phyloP scores from a whole-genome alignment of 2,329 filamentous ascomycete genomes.

The Sarocladiaceae sp. region DNA sequence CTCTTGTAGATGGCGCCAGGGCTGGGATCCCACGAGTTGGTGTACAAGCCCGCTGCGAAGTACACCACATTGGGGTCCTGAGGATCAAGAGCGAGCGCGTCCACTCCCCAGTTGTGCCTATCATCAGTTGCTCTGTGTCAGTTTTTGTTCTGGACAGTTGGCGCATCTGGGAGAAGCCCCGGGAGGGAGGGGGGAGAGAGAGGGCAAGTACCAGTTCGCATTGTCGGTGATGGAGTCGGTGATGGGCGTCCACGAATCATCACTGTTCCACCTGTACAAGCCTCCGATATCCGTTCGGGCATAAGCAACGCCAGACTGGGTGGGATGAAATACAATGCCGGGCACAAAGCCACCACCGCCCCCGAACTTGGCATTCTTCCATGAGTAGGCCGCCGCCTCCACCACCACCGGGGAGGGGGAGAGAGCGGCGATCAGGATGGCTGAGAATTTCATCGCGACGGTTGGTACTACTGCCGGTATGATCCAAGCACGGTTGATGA shows the following conservation, averaged over 20 bases:
- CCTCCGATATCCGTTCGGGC: slow-evolving; percentile 52
- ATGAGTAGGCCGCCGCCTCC: slow-evolving; percentile 15
- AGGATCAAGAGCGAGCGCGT: slow-evolving; percentile 50
- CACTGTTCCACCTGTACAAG: slow-evolving; percentile 45
- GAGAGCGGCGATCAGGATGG: neutral
- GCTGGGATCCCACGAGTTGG: slow-evolving; percentile 53
- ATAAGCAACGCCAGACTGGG: slow-evolving; percentile 43
- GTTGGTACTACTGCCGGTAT: neutral
- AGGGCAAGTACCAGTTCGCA: slow-evolving; percentile 33
- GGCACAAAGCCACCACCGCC: slow-evolving; percentile 52
- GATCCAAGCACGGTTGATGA: neutral
- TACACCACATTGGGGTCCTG: slow-evolving; percentile 45
- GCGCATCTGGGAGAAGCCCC: too few species aligned
- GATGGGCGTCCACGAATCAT: slow-evolving; percentile 34
- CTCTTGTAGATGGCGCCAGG: slow-evolving; percentile 48
- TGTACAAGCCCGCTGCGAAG: slow-evolving; percentile 51
- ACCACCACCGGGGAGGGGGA: neutral
- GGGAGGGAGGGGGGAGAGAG: too few species aligned
- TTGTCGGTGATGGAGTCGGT: slow-evolving; percentile 39
- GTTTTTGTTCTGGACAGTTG: neutral
- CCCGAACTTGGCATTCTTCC: slow-evolving; percentile 46
- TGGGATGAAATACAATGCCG: slow-evolving; percentile 51
- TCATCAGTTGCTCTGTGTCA: slow-evolving; percentile 7
- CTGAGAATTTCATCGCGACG: neutral
- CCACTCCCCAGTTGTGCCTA: slow-evolving; percentile 51